These are phyloP conservation scores for Zymoseptoria tritici DNA, from an alignment of 2,329 filamentous ascomycete species.

Conservation along the genomic window DNA sequence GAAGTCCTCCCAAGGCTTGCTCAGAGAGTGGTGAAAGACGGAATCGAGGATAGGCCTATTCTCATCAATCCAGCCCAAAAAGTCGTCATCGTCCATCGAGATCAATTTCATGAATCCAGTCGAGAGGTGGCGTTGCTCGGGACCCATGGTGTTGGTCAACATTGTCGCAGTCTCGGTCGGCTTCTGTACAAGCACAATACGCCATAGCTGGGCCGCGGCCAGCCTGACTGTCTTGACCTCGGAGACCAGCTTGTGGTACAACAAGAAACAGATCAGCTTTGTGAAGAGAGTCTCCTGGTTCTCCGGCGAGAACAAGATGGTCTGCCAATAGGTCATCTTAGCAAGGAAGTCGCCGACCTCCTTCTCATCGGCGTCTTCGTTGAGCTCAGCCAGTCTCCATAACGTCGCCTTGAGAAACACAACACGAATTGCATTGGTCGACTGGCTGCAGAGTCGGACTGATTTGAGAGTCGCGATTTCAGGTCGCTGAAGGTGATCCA, in stretches of 20 bases:
- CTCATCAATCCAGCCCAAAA: slow-evolving; percentile 80
- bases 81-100: slow-evolving; percentile 81
- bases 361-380: slow-evolving; percentile 55
- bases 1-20: slow-evolving; percentile 81
- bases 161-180: slow-evolving; percentile 71
- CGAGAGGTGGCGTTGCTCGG: slow-evolving; percentile 64
- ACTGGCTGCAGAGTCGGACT: slow-evolving; percentile 83
- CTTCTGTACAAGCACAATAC: slow-evolving; percentile 90
- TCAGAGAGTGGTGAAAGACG: slow-evolving; percentile 74
- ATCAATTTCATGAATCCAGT: slow-evolving; percentile 76
- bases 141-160: slow-evolving; percentile 61
- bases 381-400: slow-evolving; percentile 74
- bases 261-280: slow-evolving; percentile 80
- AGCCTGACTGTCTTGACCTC: slow-evolving; percentile 58
- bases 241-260: slow-evolving; percentile 83
- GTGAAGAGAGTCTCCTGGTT: slow-evolving; percentile 74
- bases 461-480: slow-evolving; percentile 75
- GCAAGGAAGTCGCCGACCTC: slow-evolving; percentile 68
- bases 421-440: slow-evolving; percentile 65
- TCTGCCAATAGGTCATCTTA: slow-evolving; percentile 92
- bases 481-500: slow-evolving; percentile 83
- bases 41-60: slow-evolving; percentile 70
- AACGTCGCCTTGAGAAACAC: slow-evolving; percentile 74
- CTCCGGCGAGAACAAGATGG: slow-evolving; percentile 72
- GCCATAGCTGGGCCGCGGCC: slow-evolving; percentile 75